These are phyloP conservation scores for Tricholoma saponaceum DNA, from an alignment of 768 basidiomycete genomes.

Conservation along the genomic window DNA sequence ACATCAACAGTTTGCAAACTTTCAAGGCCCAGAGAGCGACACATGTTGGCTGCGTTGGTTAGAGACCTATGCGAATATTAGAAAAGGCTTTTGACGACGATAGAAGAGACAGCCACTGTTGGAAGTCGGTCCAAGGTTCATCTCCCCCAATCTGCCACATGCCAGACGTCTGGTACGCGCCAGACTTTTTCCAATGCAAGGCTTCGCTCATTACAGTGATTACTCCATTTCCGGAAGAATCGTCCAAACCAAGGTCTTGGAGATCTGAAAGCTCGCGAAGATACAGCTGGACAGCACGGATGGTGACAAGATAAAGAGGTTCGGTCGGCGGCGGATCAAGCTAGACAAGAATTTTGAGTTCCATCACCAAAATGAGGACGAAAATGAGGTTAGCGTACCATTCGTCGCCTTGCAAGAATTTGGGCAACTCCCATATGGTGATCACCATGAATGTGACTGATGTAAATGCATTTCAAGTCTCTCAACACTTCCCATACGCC, in stretches of 20 bases:
- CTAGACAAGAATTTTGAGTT: constrained; percentile 33
- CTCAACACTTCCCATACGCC: constrained; percentile 58
- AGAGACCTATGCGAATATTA: constrained; percentile 35
- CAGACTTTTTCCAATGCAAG: constrained; percentile 41
- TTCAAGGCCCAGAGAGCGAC: constrained; percentile 49
- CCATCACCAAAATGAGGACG: not conserved
- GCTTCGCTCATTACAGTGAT: constrained; percentile 53
- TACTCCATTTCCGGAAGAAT: constrained; percentile 45
- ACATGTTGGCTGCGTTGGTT: constrained; percentile 39
- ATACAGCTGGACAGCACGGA: constrained; percentile 54
- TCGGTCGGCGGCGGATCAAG: constrained; percentile 55
- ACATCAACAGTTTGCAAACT: constrained; percentile 70
- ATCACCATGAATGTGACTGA: constrained; percentile 91
- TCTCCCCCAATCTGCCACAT: constrained; percentile 40
- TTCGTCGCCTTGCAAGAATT: constrained; percentile 65
- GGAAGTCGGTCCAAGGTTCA: constrained; percentile 43
- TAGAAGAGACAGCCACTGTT: constrained; percentile 24
- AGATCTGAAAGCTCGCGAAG: constrained; percentile 70
- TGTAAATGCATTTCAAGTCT: constrained; percentile 74
- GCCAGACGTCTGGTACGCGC: constrained; percentile 32
- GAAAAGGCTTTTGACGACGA: not conserved
- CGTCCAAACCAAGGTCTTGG: constrained; percentile 63
- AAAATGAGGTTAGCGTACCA: constrained; percentile 35
- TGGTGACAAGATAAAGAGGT: constrained; percentile 70
- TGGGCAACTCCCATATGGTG: constrained; percentile 84